Percentiles rank a stretch among this genome's conserved stretches.
Evolutionary conservation across 1,139 yeast genomes (phyloP).

Genomic region (Pneumocystis carinii): DNA sequence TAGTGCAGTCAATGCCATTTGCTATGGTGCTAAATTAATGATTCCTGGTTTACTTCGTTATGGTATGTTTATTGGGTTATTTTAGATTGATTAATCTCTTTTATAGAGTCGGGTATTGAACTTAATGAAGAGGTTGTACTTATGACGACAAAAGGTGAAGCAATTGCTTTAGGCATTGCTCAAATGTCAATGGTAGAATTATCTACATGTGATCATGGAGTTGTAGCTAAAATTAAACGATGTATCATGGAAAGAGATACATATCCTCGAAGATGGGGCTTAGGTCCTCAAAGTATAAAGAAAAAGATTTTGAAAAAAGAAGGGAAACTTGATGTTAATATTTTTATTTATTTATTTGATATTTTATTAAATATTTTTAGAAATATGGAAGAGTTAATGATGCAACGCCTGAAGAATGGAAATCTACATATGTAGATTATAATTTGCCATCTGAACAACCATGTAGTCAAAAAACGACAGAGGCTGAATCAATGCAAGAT

Average conservation of each 20-base stretch:
- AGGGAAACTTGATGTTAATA: constrained; percentile 63
- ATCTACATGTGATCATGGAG: constrained; percentile 95
- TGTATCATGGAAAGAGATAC: constrained; percentile 99
- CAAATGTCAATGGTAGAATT: constrained; percentile 98
- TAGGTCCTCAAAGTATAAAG: constrained; percentile 97
- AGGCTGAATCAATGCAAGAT: constrained; percentile 27
- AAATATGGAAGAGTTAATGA: constrained; percentile 88
- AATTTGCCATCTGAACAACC: constrained; percentile 29
- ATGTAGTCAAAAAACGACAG: constrained; percentile 27
- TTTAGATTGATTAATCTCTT: neutral
- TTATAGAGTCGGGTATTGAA: constrained; percentile 79
- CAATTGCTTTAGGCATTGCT: constrained; percentile 95
- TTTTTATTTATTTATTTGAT: neutral
- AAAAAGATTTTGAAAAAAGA: constrained; percentile 96
- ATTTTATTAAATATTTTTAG: neutral
- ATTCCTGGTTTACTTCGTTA: constrained; percentile 95
- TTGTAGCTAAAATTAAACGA: constrained; percentile 96
- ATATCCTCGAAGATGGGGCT: constrained; percentile 99
- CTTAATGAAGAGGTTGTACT: constrained; percentile 93
- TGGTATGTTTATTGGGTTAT: constrained; percentile 9
- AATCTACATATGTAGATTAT: constrained; percentile 67
- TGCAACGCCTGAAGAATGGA: constrained; percentile 88
- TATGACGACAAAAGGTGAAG: constrained; percentile 98
- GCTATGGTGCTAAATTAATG: constrained; percentile 98
- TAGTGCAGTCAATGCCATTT: constrained; percentile 93